These are phyloP conservation scores for Aspergillus sp. DNA, from an alignment of 2,329 filamentous ascomycete genomes.

Conservation along the genomic window DNA sequence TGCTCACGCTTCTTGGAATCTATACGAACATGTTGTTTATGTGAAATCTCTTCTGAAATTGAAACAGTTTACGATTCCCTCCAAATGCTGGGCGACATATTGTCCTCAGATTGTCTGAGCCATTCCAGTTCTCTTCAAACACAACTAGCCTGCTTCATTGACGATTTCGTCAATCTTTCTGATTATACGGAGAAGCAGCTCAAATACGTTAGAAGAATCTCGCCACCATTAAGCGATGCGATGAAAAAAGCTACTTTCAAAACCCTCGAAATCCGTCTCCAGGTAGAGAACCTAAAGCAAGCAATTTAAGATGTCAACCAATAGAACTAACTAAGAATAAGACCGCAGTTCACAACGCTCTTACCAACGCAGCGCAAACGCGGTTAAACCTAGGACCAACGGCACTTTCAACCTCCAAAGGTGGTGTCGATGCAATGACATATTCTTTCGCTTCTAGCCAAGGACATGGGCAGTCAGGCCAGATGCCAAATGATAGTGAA, in stretches of 20 bases:
- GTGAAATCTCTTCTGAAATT: constrained; percentile 25
- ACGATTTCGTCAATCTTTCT: constrained; percentile 23
- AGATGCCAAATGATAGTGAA: constrained; percentile 16
- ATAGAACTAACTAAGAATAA: constrained; percentile 21
- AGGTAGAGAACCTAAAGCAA: constrained; percentile 25
- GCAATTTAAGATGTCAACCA: background rate
- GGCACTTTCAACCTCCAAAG: background rate
- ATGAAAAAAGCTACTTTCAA: constrained; percentile 20
- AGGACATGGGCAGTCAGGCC: constrained; percentile 7
- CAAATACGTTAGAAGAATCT: constrained; percentile 21
- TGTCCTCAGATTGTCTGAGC: constrained; percentile 24
- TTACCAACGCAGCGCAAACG: constrained; percentile 3
- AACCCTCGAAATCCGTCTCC: constrained; percentile 29
- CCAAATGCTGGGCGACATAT: constrained; percentile 32
- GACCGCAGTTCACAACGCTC: constrained; percentile 25
- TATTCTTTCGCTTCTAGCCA: constrained; percentile 8
- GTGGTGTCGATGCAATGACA: background rate
- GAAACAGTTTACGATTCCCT: constrained; percentile 29
- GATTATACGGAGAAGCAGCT: constrained; percentile 19
- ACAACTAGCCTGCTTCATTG: constrained; percentile 29
- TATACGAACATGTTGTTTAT: constrained; percentile 23
- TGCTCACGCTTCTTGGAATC: constrained; percentile 28
- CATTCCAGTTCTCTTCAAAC: constrained; percentile 30
- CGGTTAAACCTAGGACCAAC: background rate
- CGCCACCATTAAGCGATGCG: constrained; percentile 22